phyloP scores from a whole-genome alignment of 345 rosid species.

The Euphorbia pulcherrima region DNA sequence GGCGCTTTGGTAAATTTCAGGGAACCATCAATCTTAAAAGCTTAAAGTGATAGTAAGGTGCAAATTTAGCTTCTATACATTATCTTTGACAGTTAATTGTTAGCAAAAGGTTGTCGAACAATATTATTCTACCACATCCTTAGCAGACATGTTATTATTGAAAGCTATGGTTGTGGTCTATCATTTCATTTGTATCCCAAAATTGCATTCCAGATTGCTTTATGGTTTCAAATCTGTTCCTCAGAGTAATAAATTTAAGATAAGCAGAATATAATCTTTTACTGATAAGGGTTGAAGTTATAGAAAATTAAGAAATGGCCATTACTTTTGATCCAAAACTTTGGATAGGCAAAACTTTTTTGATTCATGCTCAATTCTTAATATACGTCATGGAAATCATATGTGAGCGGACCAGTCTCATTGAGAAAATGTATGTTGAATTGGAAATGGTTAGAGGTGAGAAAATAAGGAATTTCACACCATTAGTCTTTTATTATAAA shows the following conservation, averaged over 20 bases:
- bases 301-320: neutral
- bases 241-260: neutral
- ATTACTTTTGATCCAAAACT: neutral
- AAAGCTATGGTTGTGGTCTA: too few relatives aligned
- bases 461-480: neutral
- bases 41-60: too few relatives aligned
- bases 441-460: neutral
- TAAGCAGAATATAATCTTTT: neutral
- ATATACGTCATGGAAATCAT: neutral
- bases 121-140: neutral
- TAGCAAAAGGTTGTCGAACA: neutral
- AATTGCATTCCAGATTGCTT: neutral
- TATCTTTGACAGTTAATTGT: neutral
- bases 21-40: too few relatives aligned
- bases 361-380: neutral
- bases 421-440: neutral
- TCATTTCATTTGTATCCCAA: neutral
- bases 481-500: neutral
- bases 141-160: neutral
- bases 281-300: neutral
- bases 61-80: too few relatives aligned
- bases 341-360: neutral
- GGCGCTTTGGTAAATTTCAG: too few relatives aligned
- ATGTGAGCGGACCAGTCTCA: neutral
- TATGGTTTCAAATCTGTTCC: neutral